Evolutionary conservation across 2,329 filamentous ascomycete genomes (phyloP).

Genomic region (Trichoderma pleuroti): DNA sequence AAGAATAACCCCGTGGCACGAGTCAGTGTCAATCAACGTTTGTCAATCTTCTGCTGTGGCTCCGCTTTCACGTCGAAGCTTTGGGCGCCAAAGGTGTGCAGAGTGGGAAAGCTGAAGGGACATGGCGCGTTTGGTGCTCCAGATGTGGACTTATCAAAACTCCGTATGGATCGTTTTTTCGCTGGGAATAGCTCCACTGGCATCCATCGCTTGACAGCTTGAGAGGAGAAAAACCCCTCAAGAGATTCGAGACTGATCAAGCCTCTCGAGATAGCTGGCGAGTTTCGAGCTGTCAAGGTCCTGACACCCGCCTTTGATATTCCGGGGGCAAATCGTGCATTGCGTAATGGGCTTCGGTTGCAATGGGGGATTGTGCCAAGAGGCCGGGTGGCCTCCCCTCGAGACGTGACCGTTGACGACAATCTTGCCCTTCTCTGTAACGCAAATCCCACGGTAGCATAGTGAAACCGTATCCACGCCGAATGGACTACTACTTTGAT

Average conservation of each 20-base stretch:
- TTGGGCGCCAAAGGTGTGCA: not conserved
- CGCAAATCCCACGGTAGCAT: not conserved
- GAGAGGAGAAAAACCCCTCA: slow-evolving; percentile 3
- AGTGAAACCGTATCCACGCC: not conserved
- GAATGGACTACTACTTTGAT: not conserved
- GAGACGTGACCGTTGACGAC: not conserved
- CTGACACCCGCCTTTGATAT: not conserved
- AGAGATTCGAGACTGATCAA: not conserved
- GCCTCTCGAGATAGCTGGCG: not conserved
- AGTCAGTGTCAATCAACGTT: slow-evolving; percentile 6
- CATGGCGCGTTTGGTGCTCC: slow-evolving; percentile 7
- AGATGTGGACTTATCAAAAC: not conserved
- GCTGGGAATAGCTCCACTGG: not conserved
- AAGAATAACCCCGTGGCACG: not conserved
- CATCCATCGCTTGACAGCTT: not conserved
- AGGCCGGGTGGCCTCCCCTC: not conserved
- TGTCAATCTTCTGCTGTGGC: not conserved
- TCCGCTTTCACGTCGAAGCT: slow-evolving; percentile 3
- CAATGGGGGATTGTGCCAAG: not conserved
- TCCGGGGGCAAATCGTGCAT: not conserved
- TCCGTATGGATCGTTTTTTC: not conserved
- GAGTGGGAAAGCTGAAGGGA: not conserved
- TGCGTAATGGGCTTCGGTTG: not conserved
- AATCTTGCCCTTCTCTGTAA: not conserved
- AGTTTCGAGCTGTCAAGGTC: not conserved